Conservation (phyloP, 495 filamentous ascomycete genomes). For the Aspergillus saccharolyticus region DNA sequence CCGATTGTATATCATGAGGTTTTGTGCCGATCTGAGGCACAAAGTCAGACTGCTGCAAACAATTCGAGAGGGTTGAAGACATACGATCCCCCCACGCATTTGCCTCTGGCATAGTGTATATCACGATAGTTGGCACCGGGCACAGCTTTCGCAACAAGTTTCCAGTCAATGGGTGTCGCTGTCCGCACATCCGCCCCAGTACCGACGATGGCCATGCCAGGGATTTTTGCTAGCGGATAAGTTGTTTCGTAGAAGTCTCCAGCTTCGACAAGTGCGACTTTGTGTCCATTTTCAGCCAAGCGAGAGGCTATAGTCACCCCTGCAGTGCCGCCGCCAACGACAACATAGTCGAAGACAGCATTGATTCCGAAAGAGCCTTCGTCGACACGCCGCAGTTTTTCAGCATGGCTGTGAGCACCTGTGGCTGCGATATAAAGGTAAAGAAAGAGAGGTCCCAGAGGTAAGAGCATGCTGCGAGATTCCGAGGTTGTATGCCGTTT, state of each 20-base stretch:
- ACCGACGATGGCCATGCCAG: constrained; percentile 30
- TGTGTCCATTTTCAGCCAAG: constrained; percentile 32
- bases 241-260: constrained; percentile 52
- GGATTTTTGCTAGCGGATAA: constrained; percentile 40
- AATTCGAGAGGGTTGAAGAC: neutral
- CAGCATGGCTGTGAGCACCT: neutral
- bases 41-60: neutral
- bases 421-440: neutral
- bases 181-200: constrained; percentile 29
- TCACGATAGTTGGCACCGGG: constrained; percentile 30
- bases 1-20: constrained; percentile 38
- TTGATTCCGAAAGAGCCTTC: neutral
- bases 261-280: constrained; percentile 52
- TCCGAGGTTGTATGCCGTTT: neutral
- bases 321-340: constrained; percentile 50
- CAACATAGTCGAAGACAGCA: constrained; percentile 43
- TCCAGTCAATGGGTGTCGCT: constrained; percentile 46
- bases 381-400: neutral
- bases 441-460: neutral
- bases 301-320: constrained; percentile 44
- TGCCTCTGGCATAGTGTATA: constrained; percentile 38
- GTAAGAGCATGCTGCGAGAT: neutral
- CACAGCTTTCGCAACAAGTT: constrained; percentile 29
- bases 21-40: constrained; percentile 25
- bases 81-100: constrained; percentile 38